Conservation (phyloP, 2,329 filamentous ascomycete genomes). For the Alternaria dauci region DNA sequence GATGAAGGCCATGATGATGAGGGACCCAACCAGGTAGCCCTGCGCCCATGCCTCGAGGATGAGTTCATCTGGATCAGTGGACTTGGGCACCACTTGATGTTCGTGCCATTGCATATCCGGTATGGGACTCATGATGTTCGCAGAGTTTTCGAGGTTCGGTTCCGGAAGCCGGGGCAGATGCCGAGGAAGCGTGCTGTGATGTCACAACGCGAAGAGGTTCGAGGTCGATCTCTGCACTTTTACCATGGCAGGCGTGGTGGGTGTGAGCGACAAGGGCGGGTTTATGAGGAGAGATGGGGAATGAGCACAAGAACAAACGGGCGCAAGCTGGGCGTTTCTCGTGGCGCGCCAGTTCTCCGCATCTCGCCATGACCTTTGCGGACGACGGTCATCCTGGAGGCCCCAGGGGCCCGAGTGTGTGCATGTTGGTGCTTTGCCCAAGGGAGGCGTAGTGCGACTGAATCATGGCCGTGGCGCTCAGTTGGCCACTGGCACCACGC, state of each 20-base stretch:
- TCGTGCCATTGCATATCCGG: conserved; percentile 20
- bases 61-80: conserved; percentile 43
- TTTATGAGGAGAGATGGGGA: conserved; percentile 6
- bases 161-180: conserved; percentile 18
- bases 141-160: conserved; percentile 25
- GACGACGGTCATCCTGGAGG: conserved; percentile 17
- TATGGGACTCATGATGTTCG: conserved; percentile 31
- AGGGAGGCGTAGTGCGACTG: conserved; percentile 23
- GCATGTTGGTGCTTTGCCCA: conserved; percentile 25
- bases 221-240: conserved; percentile 21
- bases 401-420: conserved; percentile 24
- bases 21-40: conserved; percentile 52
- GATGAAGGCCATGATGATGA: conserved; percentile 59
- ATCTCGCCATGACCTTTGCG: conserved; percentile 39
- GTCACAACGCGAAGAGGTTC: conserved; percentile 29
- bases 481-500: conserved; percentile 16
- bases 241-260: conserved; percentile 29
- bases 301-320: conserved; percentile 14
- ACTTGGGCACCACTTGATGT: conserved; percentile 38
- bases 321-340: conserved; percentile 14
- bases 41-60: conserved; percentile 53
- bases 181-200: conserved; percentile 33
- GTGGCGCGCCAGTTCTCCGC: conserved; percentile 33
- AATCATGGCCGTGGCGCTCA: conserved; percentile 24
- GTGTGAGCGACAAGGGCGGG: conserved; percentile 8